Percentiles rank a stretch among this genome's conserved stretches.
Evolutionary conservation across 129 eudicot species (phyloP).

Genomic region (Deinandra increscens): DNA sequence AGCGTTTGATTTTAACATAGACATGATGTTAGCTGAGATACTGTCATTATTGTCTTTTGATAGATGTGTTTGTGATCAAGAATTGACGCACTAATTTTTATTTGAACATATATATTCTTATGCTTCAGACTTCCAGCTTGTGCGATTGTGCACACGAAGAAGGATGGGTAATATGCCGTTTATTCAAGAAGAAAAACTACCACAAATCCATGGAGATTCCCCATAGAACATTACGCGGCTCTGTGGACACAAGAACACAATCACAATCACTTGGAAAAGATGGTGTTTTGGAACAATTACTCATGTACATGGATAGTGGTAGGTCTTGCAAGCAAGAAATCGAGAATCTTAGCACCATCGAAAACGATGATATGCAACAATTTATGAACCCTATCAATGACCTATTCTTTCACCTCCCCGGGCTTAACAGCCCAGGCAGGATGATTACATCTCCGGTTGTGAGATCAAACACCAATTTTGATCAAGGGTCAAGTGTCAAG

Average conservation of each 20-base stretch:
- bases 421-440: conserved; percentile 46
- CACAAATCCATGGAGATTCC: conserved; percentile 40
- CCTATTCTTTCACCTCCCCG: conserved; percentile 44
- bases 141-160: conserved; percentile 54
- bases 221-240: conserved; percentile 21
- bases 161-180: conserved; percentile 84
- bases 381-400: conserved; percentile 15
- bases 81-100: background rate
- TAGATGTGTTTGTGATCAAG: background rate
- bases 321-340: conserved; percentile 41
- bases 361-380: conserved; percentile 17
- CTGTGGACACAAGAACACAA: conserved; percentile 20
- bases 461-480: conserved; percentile 10
- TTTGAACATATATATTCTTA: background rate
- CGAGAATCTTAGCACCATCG: conserved; percentile 21
- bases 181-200: conserved; percentile 78
- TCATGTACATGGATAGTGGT: conserved; percentile 39
- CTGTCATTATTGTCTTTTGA: background rate
- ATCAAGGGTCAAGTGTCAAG: conserved; percentile 11
- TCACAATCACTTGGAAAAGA: conserved; percentile 22
- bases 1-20: too few relatives aligned
- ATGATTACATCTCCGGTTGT: conserved; percentile 9
- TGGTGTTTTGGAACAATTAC: conserved; percentile 48
- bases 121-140: conserved; percentile 28
- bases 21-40: too few relatives aligned